Conservation (phyloP, 75 land plant genomes). For the Ceratopteris richardii region DNA sequence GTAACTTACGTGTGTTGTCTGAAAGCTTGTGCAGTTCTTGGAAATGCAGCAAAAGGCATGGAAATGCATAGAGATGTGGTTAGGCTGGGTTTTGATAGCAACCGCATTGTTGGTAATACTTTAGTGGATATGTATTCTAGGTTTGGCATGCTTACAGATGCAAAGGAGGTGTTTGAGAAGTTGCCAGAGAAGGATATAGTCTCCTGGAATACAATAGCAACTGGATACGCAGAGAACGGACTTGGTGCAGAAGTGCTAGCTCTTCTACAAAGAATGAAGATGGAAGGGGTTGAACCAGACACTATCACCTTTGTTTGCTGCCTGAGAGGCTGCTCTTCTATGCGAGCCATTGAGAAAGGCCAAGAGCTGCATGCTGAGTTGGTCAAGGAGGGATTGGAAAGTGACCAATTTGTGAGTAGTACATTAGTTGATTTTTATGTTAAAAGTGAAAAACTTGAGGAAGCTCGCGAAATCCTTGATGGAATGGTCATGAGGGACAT, state of each 20-base stretch:
- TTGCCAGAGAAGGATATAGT: constrained; percentile 12
- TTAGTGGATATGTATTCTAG: constrained; percentile 48
- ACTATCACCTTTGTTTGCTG: constrained; percentile 7
- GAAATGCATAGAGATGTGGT: constrained; percentile 13
- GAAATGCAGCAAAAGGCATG: constrained; percentile 5
- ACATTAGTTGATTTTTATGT: constrained; percentile 41
- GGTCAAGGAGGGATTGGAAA: constrained; percentile 30
- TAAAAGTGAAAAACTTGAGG: constrained; percentile 20
- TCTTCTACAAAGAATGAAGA: constrained; percentile 20
- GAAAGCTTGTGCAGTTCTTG: constrained; percentile 13
- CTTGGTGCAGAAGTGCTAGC: constrained; percentile 28
- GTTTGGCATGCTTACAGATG: constrained; percentile 38
- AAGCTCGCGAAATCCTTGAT: constrained; percentile 44
- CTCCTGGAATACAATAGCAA: constrained; percentile 45
- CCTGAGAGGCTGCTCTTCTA: constrained; percentile 19
- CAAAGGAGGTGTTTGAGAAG: constrained; percentile 36
- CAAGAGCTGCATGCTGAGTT: constrained; percentile 23
- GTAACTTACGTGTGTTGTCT: constrained; percentile 6
- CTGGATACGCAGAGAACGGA: constrained; percentile 28
- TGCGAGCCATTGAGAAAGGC: constrained; percentile 17
- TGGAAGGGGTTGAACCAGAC: constrained; percentile 10
- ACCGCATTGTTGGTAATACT: constrained; percentile 16
- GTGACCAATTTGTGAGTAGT: constrained; percentile 33
- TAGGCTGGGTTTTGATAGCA: constrained; percentile 6
- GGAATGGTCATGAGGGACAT: constrained; percentile 35